These are phyloP conservation scores for Nicotiana tabacum DNA, from an alignment of 257 asterid genomes.

Conservation along the genomic window DNA sequence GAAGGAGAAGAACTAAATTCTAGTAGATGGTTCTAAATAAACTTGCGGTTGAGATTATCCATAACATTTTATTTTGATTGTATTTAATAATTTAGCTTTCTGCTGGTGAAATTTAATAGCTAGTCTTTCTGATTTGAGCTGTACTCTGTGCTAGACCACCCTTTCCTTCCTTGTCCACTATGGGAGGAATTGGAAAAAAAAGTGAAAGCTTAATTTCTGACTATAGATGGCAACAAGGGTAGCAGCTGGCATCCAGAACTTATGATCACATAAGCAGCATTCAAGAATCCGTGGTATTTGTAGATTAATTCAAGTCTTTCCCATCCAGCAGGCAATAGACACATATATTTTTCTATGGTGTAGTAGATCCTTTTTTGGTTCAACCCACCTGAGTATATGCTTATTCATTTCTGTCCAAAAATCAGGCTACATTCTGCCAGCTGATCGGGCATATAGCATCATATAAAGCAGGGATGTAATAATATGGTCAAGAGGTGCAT, in stretches of 20 bases:
- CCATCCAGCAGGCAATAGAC: neutral
- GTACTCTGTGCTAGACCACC: neutral
- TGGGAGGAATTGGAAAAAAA: neutral
- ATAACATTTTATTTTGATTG: neutral
- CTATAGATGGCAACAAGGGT: neutral
- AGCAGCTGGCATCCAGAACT: neutral
- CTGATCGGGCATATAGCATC: neutral
- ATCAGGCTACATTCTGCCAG: constrained; percentile 2
- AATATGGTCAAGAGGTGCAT: neutral
- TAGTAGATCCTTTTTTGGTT: constrained; percentile 3
- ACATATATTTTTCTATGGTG: neutral
- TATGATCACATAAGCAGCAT: neutral
- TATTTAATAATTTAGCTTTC: neutral
- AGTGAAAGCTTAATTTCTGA: neutral
- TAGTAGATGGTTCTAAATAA: neutral
- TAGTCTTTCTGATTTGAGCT: neutral
- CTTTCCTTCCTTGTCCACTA: neutral
- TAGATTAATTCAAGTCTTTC: neutral
- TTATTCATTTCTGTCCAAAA: neutral
- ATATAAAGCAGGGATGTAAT: neutral
- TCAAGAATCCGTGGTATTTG: neutral
- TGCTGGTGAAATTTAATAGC: neutral
- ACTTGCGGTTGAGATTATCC: neutral
- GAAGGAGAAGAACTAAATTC: neutral
- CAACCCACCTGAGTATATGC: constrained; percentile 1